Evolutionary conservation across 129 eudicot species (phyloP).

Genomic region (Tanacetum coccineum): DNA sequence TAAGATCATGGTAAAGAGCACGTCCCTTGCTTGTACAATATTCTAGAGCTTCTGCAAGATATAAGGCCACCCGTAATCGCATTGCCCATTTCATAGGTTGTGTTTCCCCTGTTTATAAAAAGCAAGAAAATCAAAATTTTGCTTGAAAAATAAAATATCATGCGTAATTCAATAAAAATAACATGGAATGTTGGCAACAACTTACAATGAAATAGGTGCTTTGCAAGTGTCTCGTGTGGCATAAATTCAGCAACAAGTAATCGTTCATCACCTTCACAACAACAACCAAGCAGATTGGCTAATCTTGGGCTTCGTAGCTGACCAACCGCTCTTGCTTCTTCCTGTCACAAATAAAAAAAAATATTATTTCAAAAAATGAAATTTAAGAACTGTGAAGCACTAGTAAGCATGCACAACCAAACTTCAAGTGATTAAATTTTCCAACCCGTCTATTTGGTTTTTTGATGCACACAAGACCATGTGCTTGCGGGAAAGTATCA

Average conservation of each 20-base stretch:
- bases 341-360: conserved; percentile 29
- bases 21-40: conserved; percentile 83
- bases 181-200: not conserved
- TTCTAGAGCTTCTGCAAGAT: conserved; percentile 77
- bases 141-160: not conserved
- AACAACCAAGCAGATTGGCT: conserved; percentile 76
- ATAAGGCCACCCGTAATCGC: conserved; percentile 81
- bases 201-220: conserved; percentile 81
- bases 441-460: too few relatives aligned
- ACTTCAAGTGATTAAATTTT: too few relatives aligned
- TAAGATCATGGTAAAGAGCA: conserved; percentile 74
- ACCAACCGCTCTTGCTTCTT: conserved; percentile 80
- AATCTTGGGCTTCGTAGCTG: conserved; percentile 62
- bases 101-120: conserved; percentile 59
- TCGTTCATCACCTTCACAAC: conserved; percentile 79
- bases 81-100: conserved; percentile 93
- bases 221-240: conserved; percentile 84
- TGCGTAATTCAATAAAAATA: not conserved
- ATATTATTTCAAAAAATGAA: too few relatives aligned
- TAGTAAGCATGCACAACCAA: too few relatives aligned
- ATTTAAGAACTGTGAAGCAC: too few relatives aligned
- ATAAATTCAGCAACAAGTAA: conserved; percentile 72
- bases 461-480: too few relatives aligned
- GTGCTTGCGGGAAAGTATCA: not conserved
- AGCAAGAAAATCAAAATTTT: conserved; percentile 16